Evolutionary conservation across 2,329 filamentous ascomycete species (phyloP), one percentile per base, ranked within the genome.

Genomic region (Cladosporium sp.): DNA sequence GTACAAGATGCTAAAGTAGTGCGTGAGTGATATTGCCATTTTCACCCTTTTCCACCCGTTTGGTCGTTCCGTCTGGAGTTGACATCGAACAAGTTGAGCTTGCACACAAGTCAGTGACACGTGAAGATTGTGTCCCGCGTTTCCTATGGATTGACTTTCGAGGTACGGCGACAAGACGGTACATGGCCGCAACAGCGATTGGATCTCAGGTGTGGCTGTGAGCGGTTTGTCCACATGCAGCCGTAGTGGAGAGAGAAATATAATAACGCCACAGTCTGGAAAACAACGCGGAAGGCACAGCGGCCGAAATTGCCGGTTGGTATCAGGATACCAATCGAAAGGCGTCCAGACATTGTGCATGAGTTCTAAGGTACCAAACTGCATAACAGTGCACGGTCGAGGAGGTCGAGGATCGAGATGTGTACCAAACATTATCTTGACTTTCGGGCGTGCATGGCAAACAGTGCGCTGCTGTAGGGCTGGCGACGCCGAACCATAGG

Each of bases 401-500:
- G 39, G 8, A 46, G 39, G 39, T 46, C 39, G n/a, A 46, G 39
- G 8, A 21, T 46, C 39, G 39, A 21, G 39, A 46, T 46, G 5
- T 36, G 39, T 23, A 46, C 39, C 39, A 46, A 46, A 46, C 39
- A 46, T 46, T 8, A 23, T 23, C 39, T 60, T 62, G 59, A 32
- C 48, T 43, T 54, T 18, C 59, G 13, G n/a, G 48, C 59, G 21
- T 54, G 59, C 59, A 54, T 54, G 43, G 21, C 43, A 49, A 23
- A 62, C 46, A 53, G 14, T 23, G 51, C 28, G 26, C 34, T 43
- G 26, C 28, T 36, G 49, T 56, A 63, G 48, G 60, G 49, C 60
- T 63, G 49, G 48, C 60, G 32, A 46, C 60, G 60, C 60, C 60
- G 60, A 63, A 63, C 60, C 34, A 63, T 63, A 63, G 34, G 32